Evolutionary conservation across 108 stramenopile species (phyloP), one percentile per base, ranked within the genome.

Genomic region (Skeletonema tropicum): DNA sequence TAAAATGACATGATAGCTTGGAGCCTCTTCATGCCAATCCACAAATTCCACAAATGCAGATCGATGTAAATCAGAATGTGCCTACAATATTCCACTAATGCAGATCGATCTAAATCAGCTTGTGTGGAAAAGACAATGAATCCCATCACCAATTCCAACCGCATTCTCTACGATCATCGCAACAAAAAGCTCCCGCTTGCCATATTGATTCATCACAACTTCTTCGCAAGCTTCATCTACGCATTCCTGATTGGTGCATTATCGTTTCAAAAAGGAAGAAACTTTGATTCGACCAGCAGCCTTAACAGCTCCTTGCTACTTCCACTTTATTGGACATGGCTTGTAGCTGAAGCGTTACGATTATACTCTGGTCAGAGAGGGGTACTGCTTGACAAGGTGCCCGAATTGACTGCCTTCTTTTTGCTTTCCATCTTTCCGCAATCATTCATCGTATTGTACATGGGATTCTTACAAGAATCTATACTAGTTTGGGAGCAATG

Each of bases 181-280:
- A 55, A 80, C 45, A 70, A 75, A 52, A 81, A 81, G 65, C 69
- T 81, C 1, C 80, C 74, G n/a, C 74, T 75, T 5, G 73, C 80
- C 9, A 71, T 75, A 12, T 38, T 70, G 36, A 69, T 81, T 21
- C 80, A 81, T 31, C 74, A 70, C 69, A 81, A 81, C 64, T 75
- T 52, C 49, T 75, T 38, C 65, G 41, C 71, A 57, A 81, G 80
- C 61, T 0, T 66, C 29, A 52, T 81, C 3, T 81, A 66, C 36
- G 60, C 66, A 26, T 5, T 71, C 11, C 3, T 75, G 10, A 33
- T 65, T 2, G 73, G 74, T 1, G 64, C 19, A 29, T 59, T 71
- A 0, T 42, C 57, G 9, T 32, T 75, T 26, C 36, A 66, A 38
- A 81, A 81, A 45, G 26, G 62, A 17, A 14, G 61, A 42, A 2